phyloP scores from a whole-genome alignment of 2,329 filamentous ascomycete species.

The Botryotinia narcissicola region DNA sequence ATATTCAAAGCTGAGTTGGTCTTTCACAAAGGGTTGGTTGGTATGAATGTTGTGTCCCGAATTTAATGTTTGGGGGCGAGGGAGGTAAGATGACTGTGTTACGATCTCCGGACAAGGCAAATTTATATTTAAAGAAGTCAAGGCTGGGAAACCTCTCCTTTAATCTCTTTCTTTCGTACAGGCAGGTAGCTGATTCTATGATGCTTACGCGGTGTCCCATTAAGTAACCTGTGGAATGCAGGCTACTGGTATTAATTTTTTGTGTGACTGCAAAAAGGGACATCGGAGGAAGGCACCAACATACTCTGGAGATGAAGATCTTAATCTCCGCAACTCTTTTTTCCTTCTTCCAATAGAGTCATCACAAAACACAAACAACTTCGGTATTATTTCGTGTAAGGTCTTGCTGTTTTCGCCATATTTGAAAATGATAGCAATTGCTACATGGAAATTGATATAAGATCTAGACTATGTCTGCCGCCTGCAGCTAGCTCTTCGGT shows the following conservation, averaged over 20 bases:
- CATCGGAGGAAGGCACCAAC: neutral
- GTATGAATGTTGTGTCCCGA: neutral
- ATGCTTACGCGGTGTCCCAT: neutral
- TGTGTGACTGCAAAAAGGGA: neutral
- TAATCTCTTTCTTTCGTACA: neutral
- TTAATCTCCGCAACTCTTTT: neutral
- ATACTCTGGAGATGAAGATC: neutral
- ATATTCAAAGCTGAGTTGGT: neutral
- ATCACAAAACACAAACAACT: neutral
- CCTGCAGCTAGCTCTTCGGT: neutral
- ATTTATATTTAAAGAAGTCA: neutral
- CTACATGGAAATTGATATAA: neutral
- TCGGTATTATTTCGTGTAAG: neutral
- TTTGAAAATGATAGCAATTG: neutral
- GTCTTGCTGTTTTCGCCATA: neutral
- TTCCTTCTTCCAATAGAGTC: neutral
- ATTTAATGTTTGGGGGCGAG: neutral
- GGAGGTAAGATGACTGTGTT: neutral
- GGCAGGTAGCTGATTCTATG: neutral
- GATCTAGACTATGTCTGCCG: neutral
- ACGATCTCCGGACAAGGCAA: neutral
- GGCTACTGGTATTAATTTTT: neutral
- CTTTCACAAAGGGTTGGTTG: neutral
- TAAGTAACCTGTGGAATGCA: neutral
- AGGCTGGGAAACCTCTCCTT: neutral